phyloP scores from a whole-genome alignment of 2,329 filamentous ascomycete species.

The Monilinia fructicola region DNA sequence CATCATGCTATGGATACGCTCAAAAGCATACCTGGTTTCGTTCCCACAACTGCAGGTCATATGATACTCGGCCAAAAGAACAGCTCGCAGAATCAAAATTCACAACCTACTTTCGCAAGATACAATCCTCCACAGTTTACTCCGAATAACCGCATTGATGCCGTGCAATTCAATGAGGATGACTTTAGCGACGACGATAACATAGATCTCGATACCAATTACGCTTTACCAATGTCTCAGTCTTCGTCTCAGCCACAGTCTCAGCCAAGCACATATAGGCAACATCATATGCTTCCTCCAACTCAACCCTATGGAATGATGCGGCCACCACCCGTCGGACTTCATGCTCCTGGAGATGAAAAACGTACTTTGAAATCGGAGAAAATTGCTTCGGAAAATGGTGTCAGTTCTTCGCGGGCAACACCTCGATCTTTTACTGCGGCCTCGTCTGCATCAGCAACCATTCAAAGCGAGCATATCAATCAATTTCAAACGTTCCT shows the following conservation, averaged over 20 bases:
- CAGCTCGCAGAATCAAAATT: not conserved
- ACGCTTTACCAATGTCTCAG: constrained; percentile 1
- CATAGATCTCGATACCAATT: constrained; percentile 2
- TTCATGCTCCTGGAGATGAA: not conserved
- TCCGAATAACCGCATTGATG: not conserved
- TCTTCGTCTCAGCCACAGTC: not conserved
- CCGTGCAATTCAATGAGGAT: constrained; percentile 1
- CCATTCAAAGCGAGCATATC: not conserved
- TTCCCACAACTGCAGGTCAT: not conserved
- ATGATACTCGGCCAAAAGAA: not conserved
- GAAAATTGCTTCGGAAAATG: not conserved
- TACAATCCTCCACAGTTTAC: not conserved
- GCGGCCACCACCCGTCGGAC: not conserved
- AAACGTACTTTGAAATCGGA: not conserved
- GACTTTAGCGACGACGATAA: constrained; percentile 11
- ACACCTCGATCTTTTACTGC: not conserved
- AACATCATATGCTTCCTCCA: not conserved
- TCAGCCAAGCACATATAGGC: not conserved
- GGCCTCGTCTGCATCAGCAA: not conserved
- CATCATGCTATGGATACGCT: not conserved
- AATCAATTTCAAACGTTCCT: not conserved
- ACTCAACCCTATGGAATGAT: not conserved
- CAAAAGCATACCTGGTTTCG: not conserved
- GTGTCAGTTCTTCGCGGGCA: not conserved
- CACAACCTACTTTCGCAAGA: not conserved